Base-by-base conservation (phyloP, 1,284 basidiomycete genomes). In the Apiotrichum veenhuisii region DNA sequence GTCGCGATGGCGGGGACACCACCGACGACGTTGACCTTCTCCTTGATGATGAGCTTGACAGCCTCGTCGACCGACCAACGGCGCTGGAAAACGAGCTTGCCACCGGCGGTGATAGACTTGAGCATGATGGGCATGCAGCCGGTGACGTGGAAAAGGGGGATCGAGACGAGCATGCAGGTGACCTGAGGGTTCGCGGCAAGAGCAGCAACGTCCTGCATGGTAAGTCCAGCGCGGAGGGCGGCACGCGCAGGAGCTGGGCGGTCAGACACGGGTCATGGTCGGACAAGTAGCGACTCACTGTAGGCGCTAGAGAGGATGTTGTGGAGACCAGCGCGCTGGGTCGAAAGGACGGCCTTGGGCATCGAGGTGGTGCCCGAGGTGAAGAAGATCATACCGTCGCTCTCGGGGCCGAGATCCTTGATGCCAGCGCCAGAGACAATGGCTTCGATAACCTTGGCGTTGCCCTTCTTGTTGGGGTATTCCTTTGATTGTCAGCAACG, bases 111-210 rank as follows among this genome's bases (percentile, higher is more conserved):
- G 47, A 73, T 61, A 1, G 70, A 64, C 2, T 64, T 52, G 57
- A 73, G 61, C 23, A 75, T 62, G 63, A 70, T 70, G 7, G 67
- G 65, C 1, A 74, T 62, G 55, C 69, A 70, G n/a, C 73, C 73
- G 0, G 73, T 75, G 5, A 73, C 72, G 68, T 75, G 73, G 62
- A 75, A 75, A 2, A 74, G 62, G 4, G 72, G 73, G 42, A 75
- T 67, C 8, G 72, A 52, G 26, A 74, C 58, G 3, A 75, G 59
- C 18, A 48, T 37, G 20, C 20, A 23, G 20, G 14, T 15, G 8
- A 17, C 5, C 22, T 18, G 30, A 5, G 46, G 46, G 46, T 48
- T 48, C 22, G 46, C 46, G 22, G 46, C 46, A 22, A 48, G 34
- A 8, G 33, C 46, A 12, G 33, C 46, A 23, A 54, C 23, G n/a